These are phyloP conservation scores for Benincasa hispida DNA, from an alignment of 306 rosid species.

Conservation along the genomic window DNA sequence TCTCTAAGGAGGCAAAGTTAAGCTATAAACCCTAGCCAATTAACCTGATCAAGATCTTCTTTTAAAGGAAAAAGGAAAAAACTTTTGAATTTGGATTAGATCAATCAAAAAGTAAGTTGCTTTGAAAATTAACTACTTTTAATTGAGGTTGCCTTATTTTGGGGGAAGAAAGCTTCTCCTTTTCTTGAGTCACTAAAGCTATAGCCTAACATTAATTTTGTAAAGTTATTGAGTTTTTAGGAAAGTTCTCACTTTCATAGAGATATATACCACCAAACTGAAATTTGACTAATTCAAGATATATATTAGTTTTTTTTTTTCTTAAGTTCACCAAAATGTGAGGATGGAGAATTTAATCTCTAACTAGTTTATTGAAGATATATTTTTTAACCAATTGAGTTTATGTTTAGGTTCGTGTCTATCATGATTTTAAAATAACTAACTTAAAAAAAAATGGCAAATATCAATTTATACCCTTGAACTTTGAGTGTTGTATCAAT, in stretches of 20 bases:
- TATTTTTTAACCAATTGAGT: too few species aligned
- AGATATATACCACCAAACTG: not conserved
- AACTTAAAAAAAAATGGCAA: too few species aligned
- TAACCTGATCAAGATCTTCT: not conserved
- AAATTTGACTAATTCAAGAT: not conserved
- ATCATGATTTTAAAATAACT: too few species aligned
- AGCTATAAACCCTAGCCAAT: not conserved
- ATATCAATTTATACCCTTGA: too few species aligned
- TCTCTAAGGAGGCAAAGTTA: not conserved
- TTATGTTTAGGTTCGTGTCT: too few species aligned
- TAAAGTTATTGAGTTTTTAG: not conserved
- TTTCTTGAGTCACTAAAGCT: not conserved
- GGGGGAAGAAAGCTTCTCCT: not conserved
- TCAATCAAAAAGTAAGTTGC: not conserved
- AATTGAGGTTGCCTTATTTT: not conserved
- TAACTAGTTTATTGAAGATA: too few species aligned
- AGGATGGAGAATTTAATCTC: too few species aligned
- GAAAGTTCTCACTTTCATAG: not conserved
- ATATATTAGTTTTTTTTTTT: too few species aligned
- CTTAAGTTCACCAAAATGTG: too few species aligned
- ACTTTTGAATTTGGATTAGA: not conserved
- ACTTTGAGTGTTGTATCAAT: too few species aligned
- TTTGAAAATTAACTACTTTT: not conserved
- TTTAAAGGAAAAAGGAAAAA: not conserved
- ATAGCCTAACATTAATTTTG: not conserved